Conservation (phyloP, 75 land plant species). For the Picea sitchensis region DNA sequence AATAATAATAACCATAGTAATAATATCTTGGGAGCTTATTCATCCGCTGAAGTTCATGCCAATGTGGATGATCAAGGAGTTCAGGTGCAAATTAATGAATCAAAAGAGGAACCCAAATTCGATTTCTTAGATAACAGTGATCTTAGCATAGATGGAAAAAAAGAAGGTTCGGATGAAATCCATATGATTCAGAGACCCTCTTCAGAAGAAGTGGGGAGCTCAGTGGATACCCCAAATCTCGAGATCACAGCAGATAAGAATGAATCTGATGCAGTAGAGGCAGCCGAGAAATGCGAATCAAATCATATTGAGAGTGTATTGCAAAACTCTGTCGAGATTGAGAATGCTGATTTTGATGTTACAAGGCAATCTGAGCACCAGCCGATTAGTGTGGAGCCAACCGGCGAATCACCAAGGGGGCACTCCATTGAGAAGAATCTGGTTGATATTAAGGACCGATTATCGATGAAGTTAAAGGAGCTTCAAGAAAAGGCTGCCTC, state of each 20-base stretch:
- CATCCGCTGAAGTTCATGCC: background rate
- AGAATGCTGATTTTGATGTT: background rate
- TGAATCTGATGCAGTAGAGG: background rate
- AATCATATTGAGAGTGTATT: background rate
- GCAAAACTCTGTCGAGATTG: background rate
- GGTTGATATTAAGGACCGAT: slow-evolving; percentile 20
- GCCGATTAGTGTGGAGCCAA: background rate
- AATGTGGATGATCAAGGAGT: background rate
- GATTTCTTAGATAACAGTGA: background rate
- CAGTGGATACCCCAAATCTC: background rate
- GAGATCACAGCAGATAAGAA: background rate
- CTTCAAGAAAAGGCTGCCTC: slow-evolving; percentile 37
- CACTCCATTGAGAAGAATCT: slow-evolving; percentile 21
- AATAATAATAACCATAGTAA: background rate
- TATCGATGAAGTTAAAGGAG: slow-evolving; percentile 33
- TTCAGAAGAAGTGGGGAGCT: background rate
- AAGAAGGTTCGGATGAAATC: background rate
- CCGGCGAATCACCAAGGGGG: background rate
- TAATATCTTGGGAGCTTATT: background rate
- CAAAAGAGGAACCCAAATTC: background rate
- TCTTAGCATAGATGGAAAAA: background rate
- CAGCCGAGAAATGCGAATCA: background rate
- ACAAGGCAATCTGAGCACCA: background rate
- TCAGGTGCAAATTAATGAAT: background rate
- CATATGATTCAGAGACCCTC: background rate